Evolutionary conservation across 345 rosid species (phyloP).

Genomic region (Rhizophora mangle): DNA sequence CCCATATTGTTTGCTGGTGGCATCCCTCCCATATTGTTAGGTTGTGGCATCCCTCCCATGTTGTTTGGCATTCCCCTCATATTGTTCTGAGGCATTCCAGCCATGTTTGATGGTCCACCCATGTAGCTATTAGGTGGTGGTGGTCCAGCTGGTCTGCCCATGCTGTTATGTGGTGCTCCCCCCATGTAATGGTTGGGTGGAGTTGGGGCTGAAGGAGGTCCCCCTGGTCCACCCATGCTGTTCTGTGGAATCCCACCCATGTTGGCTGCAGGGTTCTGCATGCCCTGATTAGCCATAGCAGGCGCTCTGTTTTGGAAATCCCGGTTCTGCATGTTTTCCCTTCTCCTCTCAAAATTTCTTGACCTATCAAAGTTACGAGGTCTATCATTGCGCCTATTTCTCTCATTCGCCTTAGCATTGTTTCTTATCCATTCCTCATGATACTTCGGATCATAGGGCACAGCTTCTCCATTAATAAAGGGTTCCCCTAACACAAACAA

Average conservation of each 20-base stretch:
- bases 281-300: constrained; percentile 35
- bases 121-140: constrained; percentile 7
- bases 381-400: constrained; percentile 82
- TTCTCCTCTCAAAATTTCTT: constrained; percentile 88
- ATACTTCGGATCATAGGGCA: constrained; percentile 92
- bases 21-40: constrained; percentile 15
- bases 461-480: constrained; percentile 89
- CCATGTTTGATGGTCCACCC: constrained; percentile 15
- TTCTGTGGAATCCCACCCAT: constrained; percentile 24
- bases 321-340: constrained; percentile 58
- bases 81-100: constrained; percentile 25
- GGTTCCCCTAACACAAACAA: constrained; percentile 64
- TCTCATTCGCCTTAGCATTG: constrained; percentile 79
- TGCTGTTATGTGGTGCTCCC: constrained; percentile 19
- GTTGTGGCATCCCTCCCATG: neutral
- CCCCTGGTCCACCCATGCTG: constrained; percentile 10
- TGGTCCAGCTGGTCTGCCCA: neutral
- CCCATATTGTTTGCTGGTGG: constrained; percentile 20
- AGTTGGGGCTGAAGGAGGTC: constrained; percentile 25
- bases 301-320: constrained; percentile 25
- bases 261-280: constrained; percentile 30
- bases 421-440: constrained; percentile 98
- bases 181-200: constrained; percentile 29
- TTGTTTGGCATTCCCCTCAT: constrained; percentile 19
- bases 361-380: constrained; percentile 71